A percentile compares a stretch with the other conserved stretches of the same genome.
phyloP scores from a whole-genome alignment of 2,329 filamentous ascomycete species.

The Xylariaceae sp. region DNA sequence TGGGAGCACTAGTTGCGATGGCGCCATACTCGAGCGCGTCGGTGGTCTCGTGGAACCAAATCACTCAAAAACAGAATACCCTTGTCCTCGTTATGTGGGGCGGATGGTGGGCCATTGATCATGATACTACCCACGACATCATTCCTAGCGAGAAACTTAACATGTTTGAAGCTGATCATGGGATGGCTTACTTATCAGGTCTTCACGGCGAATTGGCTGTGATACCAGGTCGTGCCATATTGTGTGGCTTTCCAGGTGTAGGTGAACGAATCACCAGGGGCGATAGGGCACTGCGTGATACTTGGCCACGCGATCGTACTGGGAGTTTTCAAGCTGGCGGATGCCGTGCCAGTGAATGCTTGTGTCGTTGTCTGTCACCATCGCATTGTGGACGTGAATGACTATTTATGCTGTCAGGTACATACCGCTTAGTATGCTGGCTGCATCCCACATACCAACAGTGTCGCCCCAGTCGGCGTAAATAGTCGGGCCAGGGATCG shows the following conservation, averaged over 20 bases:
- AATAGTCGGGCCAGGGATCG: slow-evolving; percentile 28
- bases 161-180: not conserved
- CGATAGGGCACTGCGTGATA: slow-evolving; percentile 48
- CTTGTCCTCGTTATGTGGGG: slow-evolving; percentile 60
- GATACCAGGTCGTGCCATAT: slow-evolving; percentile 57
- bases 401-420: slow-evolving; percentile 36
- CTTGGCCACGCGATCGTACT: slow-evolving; percentile 54
- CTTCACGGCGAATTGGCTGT: slow-evolving; percentile 53
- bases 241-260: slow-evolving; percentile 55
- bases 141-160: slow-evolving; percentile 29
- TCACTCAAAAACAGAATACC: slow-evolving; percentile 57
- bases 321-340: slow-evolving; percentile 50
- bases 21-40: slow-evolving; percentile 34
- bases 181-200: slow-evolving; percentile 24
- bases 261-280: slow-evolving; percentile 48
- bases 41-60: slow-evolving; percentile 48
- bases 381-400: not conserved
- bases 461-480: slow-evolving; percentile 48
- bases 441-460: slow-evolving; percentile 51
- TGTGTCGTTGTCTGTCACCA: not conserved
- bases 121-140: slow-evolving; percentile 59
- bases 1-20: slow-evolving; percentile 31
- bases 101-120: slow-evolving; percentile 56
- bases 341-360: slow-evolving; percentile 61
- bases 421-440: slow-evolving; percentile 49